Evolutionary conservation across 2,329 filamentous ascomycete genomes (phyloP).

Genomic region (Calonectria montana): DNA sequence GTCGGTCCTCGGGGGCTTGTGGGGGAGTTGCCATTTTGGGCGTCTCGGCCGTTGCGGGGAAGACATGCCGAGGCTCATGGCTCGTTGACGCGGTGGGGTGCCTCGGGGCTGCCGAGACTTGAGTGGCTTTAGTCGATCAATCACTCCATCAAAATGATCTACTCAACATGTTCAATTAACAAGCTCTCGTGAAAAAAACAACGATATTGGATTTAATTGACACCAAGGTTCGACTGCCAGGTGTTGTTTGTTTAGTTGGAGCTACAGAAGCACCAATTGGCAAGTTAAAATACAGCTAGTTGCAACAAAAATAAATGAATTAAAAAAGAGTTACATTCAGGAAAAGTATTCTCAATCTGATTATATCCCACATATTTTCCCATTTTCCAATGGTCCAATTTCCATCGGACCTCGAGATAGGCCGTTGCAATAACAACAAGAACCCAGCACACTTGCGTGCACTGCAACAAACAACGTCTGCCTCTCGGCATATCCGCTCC

Average conservation of each 20-base stretch:
- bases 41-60: slow-evolving; percentile 42
- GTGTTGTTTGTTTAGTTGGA: not conserved
- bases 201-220: not conserved
- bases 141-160: not conserved
- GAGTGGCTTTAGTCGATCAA: not conserved
- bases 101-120: not conserved
- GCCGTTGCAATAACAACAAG: not conserved
- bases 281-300: too few species aligned
- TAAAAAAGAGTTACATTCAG: not conserved
- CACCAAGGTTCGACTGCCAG: too few species aligned
- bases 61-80: slow-evolving; percentile 44
- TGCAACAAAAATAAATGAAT: not conserved
- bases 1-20: slow-evolving; percentile 1
- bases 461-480: slow-evolving; percentile 16
- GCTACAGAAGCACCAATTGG: not conserved
- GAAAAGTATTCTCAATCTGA: slow-evolving; percentile 14
- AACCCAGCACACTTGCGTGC: slow-evolving; percentile 1
- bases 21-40: slow-evolving; percentile 29
- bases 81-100: slow-evolving; percentile 19
- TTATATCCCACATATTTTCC: not conserved
- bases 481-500: slow-evolving; percentile 14
- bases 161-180: not conserved
- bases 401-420: not conserved
- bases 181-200: too few species aligned
- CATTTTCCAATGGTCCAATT: not conserved